Evolutionary conservation across 2,329 filamentous ascomycete genomes (phyloP).

Genomic region (Colletotrichum plurivorum): DNA sequence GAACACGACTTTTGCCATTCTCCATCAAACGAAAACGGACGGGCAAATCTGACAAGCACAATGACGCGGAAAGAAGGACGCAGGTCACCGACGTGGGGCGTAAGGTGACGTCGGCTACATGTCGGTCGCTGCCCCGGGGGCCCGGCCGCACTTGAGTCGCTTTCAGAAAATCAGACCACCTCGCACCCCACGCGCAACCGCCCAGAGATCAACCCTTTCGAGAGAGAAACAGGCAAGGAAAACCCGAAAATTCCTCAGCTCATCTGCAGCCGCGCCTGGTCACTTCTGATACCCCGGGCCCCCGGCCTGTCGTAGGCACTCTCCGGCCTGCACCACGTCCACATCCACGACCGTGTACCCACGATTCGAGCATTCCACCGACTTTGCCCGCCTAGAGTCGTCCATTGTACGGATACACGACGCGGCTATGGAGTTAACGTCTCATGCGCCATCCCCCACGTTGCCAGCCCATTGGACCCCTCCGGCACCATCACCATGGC

Average conservation of each 20-base stretch:
- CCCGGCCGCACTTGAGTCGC: conserved; percentile 25
- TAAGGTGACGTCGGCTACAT: conserved; percentile 34
- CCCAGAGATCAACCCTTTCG: conserved; percentile 18
- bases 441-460: conserved; percentile 22
- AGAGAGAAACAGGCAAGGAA: conserved; percentile 18
- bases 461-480: conserved; percentile 29
- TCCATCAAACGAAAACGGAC: conserved; percentile 8
- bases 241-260: conserved; percentile 35
- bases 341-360: background rate
- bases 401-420: too few species aligned
- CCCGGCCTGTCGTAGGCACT: conserved; percentile 12
- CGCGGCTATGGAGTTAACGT: background rate
- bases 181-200: conserved; percentile 27
- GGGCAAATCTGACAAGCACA: background rate
- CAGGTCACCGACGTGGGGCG: conserved; percentile 17
- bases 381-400: too few species aligned
- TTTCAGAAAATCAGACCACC: conserved; percentile 38
- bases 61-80: conserved; percentile 14
- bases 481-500: background rate
- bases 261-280: conserved; percentile 24
- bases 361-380: conserved; percentile 4
- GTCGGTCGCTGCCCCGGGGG: conserved; percentile 12
- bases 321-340: conserved; percentile 2
- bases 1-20: background rate
- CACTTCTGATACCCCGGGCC: conserved; percentile 8